These are phyloP conservation scores for Alliaria petiolata DNA, from an alignment of 345 rosid genomes.

Conservation along the genomic window DNA sequence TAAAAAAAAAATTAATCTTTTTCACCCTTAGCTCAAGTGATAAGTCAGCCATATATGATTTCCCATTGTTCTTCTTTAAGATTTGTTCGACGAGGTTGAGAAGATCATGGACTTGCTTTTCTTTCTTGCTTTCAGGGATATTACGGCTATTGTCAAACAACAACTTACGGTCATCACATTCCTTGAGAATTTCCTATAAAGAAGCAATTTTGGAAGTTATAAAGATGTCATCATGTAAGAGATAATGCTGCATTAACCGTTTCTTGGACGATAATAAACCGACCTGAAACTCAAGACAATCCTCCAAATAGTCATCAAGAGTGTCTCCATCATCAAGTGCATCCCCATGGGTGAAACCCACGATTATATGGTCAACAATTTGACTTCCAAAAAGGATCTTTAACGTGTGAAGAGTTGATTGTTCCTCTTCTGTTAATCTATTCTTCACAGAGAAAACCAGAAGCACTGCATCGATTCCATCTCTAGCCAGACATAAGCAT, in stretches of 20 bases:
- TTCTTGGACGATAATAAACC: neutral
- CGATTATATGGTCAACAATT: slow-evolving; percentile 21
- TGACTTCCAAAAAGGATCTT: slow-evolving; percentile 16
- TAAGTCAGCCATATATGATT: slow-evolving; percentile 29
- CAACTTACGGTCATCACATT: slow-evolving; percentile 27
- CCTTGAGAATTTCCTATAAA: slow-evolving; percentile 22
- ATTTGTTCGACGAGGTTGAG: slow-evolving; percentile 21
- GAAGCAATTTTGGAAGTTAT: neutral
- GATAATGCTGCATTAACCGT: neutral
- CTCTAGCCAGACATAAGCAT: slow-evolving; percentile 19
- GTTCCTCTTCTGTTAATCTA: slow-evolving; percentile 29
- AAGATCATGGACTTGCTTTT: slow-evolving; percentile 22
- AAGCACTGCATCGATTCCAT: slow-evolving; percentile 30
- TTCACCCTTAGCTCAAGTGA: slow-evolving; percentile 22
- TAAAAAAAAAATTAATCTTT: too few species aligned
- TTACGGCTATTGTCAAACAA: slow-evolving; percentile 24
- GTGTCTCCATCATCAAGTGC: slow-evolving; percentile 13
- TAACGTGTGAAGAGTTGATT: slow-evolving; percentile 4
- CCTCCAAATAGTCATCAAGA: slow-evolving; percentile 23
- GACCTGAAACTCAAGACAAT: slow-evolving; percentile 20
- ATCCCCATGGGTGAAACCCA: slow-evolving; percentile 32
- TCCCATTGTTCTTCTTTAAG: slow-evolving; percentile 19
- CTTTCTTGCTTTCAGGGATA: neutral
- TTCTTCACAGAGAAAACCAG: slow-evolving; percentile 24
- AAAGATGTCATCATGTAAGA: neutral